A percentile compares a stretch with the other conserved stretches of the same genome.
Evolutionary conservation across 202 grass and related monocot genomes (phyloP).

Genomic region (Panicum virgatum): DNA sequence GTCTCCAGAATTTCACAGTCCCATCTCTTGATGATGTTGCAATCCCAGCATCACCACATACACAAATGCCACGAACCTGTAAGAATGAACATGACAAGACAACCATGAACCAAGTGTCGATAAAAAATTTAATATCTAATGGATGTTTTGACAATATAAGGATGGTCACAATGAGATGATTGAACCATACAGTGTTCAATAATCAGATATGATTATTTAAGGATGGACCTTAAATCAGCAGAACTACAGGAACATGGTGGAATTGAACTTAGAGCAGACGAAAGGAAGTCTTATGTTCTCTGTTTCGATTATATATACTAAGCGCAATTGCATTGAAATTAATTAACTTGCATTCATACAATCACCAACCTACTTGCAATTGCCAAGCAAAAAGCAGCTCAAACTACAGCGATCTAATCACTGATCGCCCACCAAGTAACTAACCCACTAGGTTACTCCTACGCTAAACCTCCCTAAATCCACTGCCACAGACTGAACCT

Average conservation of each 20-base stretch:
- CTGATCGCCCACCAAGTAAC: not conserved
- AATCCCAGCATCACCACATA: conserved; percentile 72
- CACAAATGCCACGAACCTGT: conserved; percentile 84
- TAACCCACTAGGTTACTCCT: not conserved
- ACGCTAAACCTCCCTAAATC: conserved; percentile 24
- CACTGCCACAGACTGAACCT: not conserved
- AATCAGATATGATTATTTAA: not conserved
- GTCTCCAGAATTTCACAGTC: conserved; percentile 67
- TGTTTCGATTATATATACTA: not conserved
- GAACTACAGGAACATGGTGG: not conserved
- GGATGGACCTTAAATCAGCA: not conserved
- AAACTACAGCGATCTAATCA: not conserved
- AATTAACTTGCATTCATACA: not conserved
- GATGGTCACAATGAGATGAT: not conserved
- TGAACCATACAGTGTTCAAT: not conserved
- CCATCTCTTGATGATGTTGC: conserved; percentile 84
- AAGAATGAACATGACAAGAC: not conserved
- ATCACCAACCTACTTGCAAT: not conserved
- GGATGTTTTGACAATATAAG: not conserved
- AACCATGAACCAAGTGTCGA: conserved; percentile 3
- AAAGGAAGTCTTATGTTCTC: not conserved
- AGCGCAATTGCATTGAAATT: not conserved
- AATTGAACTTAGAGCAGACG: not conserved
- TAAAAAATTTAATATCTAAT: not conserved
- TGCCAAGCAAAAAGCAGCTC: not conserved